Percentiles rank a stretch among this genome's conserved stretches.
These are phyloP conservation scores for Talaromyces sp. DNA, from an alignment of 2,329 filamentous ascomycete genomes.

Conservation along the genomic window DNA sequence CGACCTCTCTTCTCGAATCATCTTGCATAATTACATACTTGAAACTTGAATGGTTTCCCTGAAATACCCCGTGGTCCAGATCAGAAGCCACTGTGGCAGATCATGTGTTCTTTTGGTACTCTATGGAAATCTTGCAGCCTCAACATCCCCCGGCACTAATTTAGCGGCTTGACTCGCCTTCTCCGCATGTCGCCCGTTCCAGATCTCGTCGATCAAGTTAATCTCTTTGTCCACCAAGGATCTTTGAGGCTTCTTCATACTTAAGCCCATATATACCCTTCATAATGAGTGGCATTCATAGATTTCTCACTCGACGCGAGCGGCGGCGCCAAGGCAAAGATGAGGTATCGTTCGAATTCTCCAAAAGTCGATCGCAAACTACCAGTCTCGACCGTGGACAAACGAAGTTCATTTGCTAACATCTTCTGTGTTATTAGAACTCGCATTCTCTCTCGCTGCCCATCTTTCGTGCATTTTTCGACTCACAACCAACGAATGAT, in stretches of 20 bases:
- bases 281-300: conserved; percentile 46
- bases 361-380: background rate
- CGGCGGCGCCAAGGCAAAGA: conserved; percentile 39
- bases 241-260: background rate
- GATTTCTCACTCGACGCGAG: conserved; percentile 45
- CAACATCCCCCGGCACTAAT: conserved; percentile 19
- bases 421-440: conserved; percentile 15
- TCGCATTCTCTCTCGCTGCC: conserved; percentile 30
- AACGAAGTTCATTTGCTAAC: conserved; percentile 11
- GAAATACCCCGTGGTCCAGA: conserved; percentile 11
- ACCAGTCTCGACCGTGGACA: background rate
- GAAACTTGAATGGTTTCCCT: background rate
- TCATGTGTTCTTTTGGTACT: conserved; percentile 28
- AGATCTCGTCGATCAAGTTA: background rate
- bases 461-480: conserved; percentile 36
- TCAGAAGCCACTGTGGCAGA: conserved; percentile 22
- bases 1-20: conserved; percentile 12
- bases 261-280: background rate
- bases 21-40: conserved; percentile 8
- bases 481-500: conserved; percentile 24
- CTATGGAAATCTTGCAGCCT: conserved; percentile 33
- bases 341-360: conserved; percentile 26
- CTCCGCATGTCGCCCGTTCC: conserved; percentile 29
- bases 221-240: background rate
- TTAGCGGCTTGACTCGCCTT: conserved; percentile 8